Evolutionary conservation across 495 filamentous ascomycete species (phyloP).

Genomic region (Penicillium silybi): DNA sequence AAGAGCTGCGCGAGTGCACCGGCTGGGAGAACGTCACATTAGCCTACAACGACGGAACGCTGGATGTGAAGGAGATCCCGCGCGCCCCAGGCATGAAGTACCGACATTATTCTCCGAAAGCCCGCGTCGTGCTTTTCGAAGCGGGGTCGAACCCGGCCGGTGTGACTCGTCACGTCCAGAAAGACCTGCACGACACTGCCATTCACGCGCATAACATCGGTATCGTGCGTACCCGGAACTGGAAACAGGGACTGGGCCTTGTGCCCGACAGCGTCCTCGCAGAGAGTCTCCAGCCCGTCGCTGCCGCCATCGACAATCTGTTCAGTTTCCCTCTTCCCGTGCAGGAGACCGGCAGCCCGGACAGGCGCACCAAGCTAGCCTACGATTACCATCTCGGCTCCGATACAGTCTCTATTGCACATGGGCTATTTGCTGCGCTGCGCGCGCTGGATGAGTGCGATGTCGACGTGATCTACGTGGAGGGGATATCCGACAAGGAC

Average conservation of each 20-base stretch:
- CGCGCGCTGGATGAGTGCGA: conserved; percentile 75
- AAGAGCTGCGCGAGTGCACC: conserved; percentile 64
- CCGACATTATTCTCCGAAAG: conserved; percentile 92
- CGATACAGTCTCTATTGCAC: conserved; percentile 68
- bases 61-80: conserved; percentile 51
- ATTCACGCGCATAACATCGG: conserved; percentile 43
- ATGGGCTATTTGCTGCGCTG: conserved; percentile 81
- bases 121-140: conserved; percentile 81
- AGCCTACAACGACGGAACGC: conserved; percentile 65
- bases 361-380: conserved; percentile 28
- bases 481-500: conserved; percentile 73
- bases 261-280: conserved; percentile 24
- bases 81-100: conserved; percentile 98
- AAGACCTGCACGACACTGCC: conserved; percentile 35
- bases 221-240: conserved; percentile 44
- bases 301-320: conserved; percentile 27
- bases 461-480: conserved; percentile 85
- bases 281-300: conserved; percentile 20
- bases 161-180: conserved; percentile 29
- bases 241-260: conserved; percentile 35
- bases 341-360: conserved; percentile 21
- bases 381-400: conserved; percentile 60
- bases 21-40: conserved; percentile 78
- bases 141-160: conserved; percentile 31
- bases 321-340: conserved; percentile 31